phyloP scores from a whole-genome alignment of 768 basidiomycete species.

The Leccinellum luteum region DNA sequence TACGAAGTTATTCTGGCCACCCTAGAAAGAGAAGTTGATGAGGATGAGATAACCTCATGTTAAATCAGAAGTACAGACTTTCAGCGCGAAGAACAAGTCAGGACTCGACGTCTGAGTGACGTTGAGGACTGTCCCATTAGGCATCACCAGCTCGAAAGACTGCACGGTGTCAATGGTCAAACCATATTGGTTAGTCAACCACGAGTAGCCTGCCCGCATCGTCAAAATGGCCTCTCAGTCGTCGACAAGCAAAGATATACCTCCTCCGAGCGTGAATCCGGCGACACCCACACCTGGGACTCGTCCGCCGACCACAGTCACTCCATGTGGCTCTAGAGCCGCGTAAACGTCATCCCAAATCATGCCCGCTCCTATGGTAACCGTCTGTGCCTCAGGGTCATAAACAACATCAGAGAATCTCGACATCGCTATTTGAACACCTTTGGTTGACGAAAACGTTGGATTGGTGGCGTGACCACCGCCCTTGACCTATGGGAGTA shows the following conservation, averaged over 20 bases:
- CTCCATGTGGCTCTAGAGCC: not conserved
- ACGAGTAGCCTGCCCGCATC: constrained; percentile 25
- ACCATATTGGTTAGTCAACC: constrained; percentile 60
- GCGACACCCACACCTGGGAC: not conserved
- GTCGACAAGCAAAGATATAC: not conserved
- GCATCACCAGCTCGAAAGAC: constrained; percentile 54
- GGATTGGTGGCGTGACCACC: not conserved
- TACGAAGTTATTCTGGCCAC: not conserved
- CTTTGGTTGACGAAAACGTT: not conserved
- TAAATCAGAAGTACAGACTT: not conserved
- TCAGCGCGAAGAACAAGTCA: constrained; percentile 39
- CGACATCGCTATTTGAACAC: not conserved
- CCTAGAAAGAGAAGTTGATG: not conserved
- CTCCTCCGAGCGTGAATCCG: not conserved
- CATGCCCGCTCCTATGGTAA: not conserved
- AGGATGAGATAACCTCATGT: not conserved
- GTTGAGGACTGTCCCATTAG: constrained; percentile 38
- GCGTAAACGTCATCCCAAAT: not conserved
- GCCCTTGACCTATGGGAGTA: not conserved
- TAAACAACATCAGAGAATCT: not conserved
- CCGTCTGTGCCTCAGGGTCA: not conserved
- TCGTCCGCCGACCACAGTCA: not conserved
- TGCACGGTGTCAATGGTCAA: constrained; percentile 53
- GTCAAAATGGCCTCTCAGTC: not conserved
- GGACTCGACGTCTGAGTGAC: constrained; percentile 34